A percentile compares a stretch with the other conserved stretches of the same genome.
Evolutionary conservation across 495 filamentous ascomycete genomes (phyloP).

Genomic region (Aspergillus sclerotioniger): DNA sequence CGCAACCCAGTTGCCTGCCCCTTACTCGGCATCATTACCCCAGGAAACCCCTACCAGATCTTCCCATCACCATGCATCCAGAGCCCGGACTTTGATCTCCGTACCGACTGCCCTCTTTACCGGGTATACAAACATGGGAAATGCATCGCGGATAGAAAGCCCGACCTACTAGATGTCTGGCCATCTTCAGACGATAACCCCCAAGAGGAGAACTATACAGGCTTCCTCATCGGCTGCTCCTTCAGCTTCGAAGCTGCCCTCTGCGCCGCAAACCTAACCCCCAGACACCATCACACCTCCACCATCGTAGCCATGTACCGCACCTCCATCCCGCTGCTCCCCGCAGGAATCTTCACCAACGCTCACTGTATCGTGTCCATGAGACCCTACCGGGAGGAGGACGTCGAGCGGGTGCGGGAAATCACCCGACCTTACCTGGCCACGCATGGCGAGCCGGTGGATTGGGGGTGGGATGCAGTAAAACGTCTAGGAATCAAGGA

Average conservation of each 20-base stretch:
- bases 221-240: slow-evolving; percentile 58
- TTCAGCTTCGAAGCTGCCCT: slow-evolving; percentile 56
- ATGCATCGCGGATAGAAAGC: slow-evolving; percentile 11
- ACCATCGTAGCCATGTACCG: slow-evolving; percentile 54
- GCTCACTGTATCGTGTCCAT: slow-evolving; percentile 53
- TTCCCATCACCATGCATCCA: slow-evolving; percentile 26
- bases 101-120: slow-evolving; percentile 52
- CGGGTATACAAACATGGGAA: slow-evolving; percentile 48
- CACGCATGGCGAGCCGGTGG: slow-evolving; percentile 59
- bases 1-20: slow-evolving; percentile 60
- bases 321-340: slow-evolving; percentile 45
- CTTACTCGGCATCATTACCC: slow-evolving; percentile 40
- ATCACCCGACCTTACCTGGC: slow-evolving; percentile 45
- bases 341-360: slow-evolving; percentile 51
- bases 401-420: slow-evolving; percentile 48
- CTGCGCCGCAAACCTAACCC: slow-evolving; percentile 38
- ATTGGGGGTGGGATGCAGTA: slow-evolving; percentile 57
- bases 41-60: slow-evolving; percentile 21
- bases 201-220: slow-evolving; percentile 38
- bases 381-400: slow-evolving; percentile 44
- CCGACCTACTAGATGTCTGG: slow-evolving; percentile 48
- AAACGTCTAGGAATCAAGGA: slow-evolving; percentile 44
- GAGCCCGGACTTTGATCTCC: slow-evolving; percentile 42
- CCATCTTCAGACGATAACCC: too few relatives aligned
- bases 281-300: slow-evolving; percentile 38